Base-by-base conservation (phyloP, 2,329 filamentous ascomycete genomes). In the Cadophora malorum region DNA sequence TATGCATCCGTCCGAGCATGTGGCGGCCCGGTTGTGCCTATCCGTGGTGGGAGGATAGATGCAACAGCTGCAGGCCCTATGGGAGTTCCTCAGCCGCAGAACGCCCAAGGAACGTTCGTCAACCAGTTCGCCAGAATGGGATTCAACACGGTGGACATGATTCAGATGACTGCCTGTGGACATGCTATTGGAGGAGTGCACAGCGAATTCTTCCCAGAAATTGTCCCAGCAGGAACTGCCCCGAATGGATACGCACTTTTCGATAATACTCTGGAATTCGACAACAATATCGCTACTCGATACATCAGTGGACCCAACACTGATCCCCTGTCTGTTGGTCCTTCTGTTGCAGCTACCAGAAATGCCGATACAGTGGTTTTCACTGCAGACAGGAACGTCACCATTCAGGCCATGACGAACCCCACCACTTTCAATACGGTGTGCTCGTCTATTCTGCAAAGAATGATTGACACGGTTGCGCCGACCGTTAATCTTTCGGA, bases 101-200 rank as follows among this genome's bases (percentile, higher is more conserved):
- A 89, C 73, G 81, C 81, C 1, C 78, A 83, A 9, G 75, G 76
- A 14, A 85, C 80, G 0, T 88, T 89, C 73, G 74, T 78, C 63
- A 82, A 83, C 62, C 85, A 88, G 74, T 90, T 89, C 72, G 66
- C 78, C 6, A 82, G 86, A 61, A 85, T 88, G 81, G 87, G 87
- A 6, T 89, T 89, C 77, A 82, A 77, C 62, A 76, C 76, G 12
- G 76, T 80, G 19, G 85, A 89, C 71, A 89, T 89, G 86, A 88
- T 90, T 52, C 82, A 86, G 73, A 79, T 87, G 28, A 83, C 83
- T 1, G 87, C 86, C 10, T 90, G 88, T 74, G 88, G 88, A 2
- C 88, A 90, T 74, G 85, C 85, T 0, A 76, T 90, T 25, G 88
- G 88, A 25, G 85, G 86, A 19, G 87, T 89, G 8, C 87, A 90